These are phyloP conservation scores for Aspergillus campestris DNA, from an alignment of 495 filamentous ascomycete genomes.

Conservation along the genomic window DNA sequence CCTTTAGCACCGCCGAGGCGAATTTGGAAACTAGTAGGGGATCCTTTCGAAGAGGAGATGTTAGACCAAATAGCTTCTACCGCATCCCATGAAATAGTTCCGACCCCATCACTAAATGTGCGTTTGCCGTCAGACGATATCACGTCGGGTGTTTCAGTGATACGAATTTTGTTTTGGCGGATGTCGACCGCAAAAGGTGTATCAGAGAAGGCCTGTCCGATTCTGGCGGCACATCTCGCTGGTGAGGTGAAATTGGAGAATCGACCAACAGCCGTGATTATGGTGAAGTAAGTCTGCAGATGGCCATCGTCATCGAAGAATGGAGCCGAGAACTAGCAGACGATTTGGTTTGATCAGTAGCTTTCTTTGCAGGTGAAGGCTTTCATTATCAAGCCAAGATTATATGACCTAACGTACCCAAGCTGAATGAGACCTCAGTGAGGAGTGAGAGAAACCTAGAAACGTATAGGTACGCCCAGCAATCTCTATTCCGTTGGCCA, in stretches of 20 bases:
- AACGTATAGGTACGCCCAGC: constrained; percentile 58
- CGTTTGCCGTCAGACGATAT: constrained; percentile 25
- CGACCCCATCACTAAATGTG: constrained; percentile 74
- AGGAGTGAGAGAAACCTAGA: constrained; percentile 76
- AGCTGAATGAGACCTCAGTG: constrained; percentile 55
- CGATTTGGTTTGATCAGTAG: too few relatives aligned
- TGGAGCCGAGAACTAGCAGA: constrained; percentile 50
- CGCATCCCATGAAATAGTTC: constrained; percentile 54
- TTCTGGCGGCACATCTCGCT: constrained; percentile 70
- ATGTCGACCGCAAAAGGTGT: constrained; percentile 44
- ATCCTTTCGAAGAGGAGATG: constrained; percentile 20
- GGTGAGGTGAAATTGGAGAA: constrained; percentile 57
- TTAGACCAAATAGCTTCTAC: constrained; percentile 27
- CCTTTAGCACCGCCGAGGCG: constrained; percentile 57
- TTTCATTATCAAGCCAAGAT: background rate
- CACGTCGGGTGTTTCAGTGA: constrained; percentile 32
- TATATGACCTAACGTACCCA: constrained; percentile 27
- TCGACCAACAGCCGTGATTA: constrained; percentile 57
- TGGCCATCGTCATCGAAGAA: constrained; percentile 43
- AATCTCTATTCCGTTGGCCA: constrained; percentile 49
- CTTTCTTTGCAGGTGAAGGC: too few relatives aligned
- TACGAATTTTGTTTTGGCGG: constrained; percentile 8
- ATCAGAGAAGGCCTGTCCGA: constrained; percentile 78
- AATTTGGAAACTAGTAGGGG: constrained; percentile 54
- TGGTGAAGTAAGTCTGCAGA: constrained; percentile 31